phyloP scores from a whole-genome alignment of 805 yeast genomes.

The Saccharomycopsis olivae region DNA sequence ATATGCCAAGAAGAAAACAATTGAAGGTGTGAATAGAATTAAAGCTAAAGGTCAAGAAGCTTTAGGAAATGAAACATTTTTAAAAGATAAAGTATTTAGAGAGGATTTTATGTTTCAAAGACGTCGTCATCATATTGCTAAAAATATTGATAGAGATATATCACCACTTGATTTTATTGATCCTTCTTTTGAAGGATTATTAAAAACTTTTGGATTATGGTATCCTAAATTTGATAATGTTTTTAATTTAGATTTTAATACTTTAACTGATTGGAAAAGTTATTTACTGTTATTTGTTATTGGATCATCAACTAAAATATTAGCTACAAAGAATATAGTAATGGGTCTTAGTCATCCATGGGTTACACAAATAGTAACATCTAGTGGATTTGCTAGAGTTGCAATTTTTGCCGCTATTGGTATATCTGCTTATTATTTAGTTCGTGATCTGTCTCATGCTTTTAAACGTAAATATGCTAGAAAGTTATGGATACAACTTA shows the following conservation, averaged over 20 bases:
- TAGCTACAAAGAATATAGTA: slow-evolving; percentile 16
- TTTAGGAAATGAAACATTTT: slow-evolving; percentile 49
- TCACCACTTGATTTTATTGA: slow-evolving; percentile 71
- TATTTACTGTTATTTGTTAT: slow-evolving; percentile 24
- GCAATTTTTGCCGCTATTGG: slow-evolving; percentile 40
- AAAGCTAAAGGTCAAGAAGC: slow-evolving; percentile 49
- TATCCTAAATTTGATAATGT: slow-evolving; percentile 19
- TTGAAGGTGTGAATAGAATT: slow-evolving; percentile 49
- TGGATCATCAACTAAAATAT: slow-evolving; percentile 23
- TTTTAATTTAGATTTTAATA: slow-evolving; percentile 20
- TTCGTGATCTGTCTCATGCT: slow-evolving; percentile 81
- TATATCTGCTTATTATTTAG: slow-evolving; percentile 48
- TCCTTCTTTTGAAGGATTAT: slow-evolving; percentile 54
- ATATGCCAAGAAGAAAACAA: slow-evolving; percentile 53
- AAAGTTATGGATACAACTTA: slow-evolving; percentile 54
- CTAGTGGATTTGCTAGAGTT: slow-evolving; percentile 18
- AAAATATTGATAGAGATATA: slow-evolving; percentile 48
- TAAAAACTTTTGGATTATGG: slow-evolving; percentile 35
- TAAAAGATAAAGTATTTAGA: slow-evolving; percentile 51
- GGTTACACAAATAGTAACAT: slow-evolving; percentile 4
- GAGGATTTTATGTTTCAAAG: slow-evolving; percentile 78
- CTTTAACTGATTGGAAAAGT: slow-evolving; percentile 23
- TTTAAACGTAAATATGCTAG: slow-evolving; percentile 73
- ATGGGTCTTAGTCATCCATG: slow-evolving; percentile 22
- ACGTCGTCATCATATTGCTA: slow-evolving; percentile 48